Base-by-base conservation (phyloP, 257 asterid species). In the Salvia hispanica region DNA sequence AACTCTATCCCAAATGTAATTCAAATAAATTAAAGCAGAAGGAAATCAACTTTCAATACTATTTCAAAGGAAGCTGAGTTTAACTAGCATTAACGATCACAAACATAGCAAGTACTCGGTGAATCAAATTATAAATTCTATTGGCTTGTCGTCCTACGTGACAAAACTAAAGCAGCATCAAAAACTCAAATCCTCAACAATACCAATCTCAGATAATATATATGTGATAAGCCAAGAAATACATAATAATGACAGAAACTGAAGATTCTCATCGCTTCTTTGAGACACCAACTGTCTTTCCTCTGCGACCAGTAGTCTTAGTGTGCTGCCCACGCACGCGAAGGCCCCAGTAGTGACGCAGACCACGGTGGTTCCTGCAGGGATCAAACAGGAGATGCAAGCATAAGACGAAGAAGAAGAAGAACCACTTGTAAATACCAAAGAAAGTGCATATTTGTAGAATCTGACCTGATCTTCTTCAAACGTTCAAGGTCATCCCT, bases 271-370 rank as follows among this genome's bases (percentile, higher is more conserved):
- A 90, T 79, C 97, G 86, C 86, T 90, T 90, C 95, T 90, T 90
- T 63, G 96, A 90, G 67, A 90, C 97, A 84, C 97, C 97, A 69
- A 90, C 97, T 58, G 97, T 90, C 86, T 90, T 90, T 48, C 97
- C 97, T 71, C 97, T 84, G 18, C 95, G 89, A 2, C 97, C 97
- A 7, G 97, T 90, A 15, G 97, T 90, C 80, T 90, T 90, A 74
- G 97, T 90, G 84, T 90, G 97, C 86, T 90, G 97, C 18, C 97
- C 97, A 66, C 97, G 94, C 0, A 90, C 97, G 14, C 97, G 88
- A 28, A 90, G 88, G 53, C 95, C 95, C 97, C 97, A 90, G 62
- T 84, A 90, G 66, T 88, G 97, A 48, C 97, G 93, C 25, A 90
- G 93, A 73, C 97, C 97, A 74, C 97, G 93, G 70, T 90, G 97